Evolutionary conservation across 2,329 filamentous ascomycete genomes (phyloP).

Genomic region (Phyllosticta citrichinensis): DNA sequence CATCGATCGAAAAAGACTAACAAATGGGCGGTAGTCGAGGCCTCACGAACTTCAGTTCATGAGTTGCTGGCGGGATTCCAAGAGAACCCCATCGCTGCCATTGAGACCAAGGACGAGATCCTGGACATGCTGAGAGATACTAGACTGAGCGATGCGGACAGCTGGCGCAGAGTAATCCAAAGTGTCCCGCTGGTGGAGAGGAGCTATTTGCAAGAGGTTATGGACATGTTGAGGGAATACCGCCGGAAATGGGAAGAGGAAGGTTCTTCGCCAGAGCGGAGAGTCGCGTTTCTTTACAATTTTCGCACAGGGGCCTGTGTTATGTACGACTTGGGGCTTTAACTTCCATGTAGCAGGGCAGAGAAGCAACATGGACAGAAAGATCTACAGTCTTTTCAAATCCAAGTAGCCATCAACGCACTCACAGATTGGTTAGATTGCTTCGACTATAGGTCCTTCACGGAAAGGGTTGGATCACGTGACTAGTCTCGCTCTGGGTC

Average conservation of each 20-base stretch:
- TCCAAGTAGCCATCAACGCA: too few relatives aligned
- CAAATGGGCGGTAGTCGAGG: constrained; percentile 74
- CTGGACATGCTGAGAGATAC: constrained; percentile 68
- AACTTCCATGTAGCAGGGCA: not conserved
- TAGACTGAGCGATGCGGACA: constrained; percentile 66
- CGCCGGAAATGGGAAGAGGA: constrained; percentile 46
- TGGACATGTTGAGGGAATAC: constrained; percentile 60
- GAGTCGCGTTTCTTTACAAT: constrained; percentile 83
- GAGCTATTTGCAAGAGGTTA: constrained; percentile 73
- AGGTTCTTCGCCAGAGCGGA: constrained; percentile 30
- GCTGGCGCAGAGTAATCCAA: constrained; percentile 75
- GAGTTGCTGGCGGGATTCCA: constrained; percentile 61
- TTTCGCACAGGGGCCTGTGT: constrained; percentile 76
- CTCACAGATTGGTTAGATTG: too few relatives aligned
- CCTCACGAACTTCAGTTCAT: constrained; percentile 48
- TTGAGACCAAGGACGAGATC: constrained; percentile 78
- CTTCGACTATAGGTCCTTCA: too few relatives aligned
- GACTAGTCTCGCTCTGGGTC: not conserved
- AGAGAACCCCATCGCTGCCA: constrained; percentile 66
- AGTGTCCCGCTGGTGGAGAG: constrained; percentile 65
- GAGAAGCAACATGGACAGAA: not conserved
- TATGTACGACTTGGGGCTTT: constrained; percentile 62
- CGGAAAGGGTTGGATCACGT: not conserved
- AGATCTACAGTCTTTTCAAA: too few relatives aligned
- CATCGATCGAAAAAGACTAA: constrained; percentile 89